These are phyloP conservation scores for Amphirosellinia nigrospora DNA, from an alignment of 495 filamentous ascomycete genomes.

Conservation along the genomic window DNA sequence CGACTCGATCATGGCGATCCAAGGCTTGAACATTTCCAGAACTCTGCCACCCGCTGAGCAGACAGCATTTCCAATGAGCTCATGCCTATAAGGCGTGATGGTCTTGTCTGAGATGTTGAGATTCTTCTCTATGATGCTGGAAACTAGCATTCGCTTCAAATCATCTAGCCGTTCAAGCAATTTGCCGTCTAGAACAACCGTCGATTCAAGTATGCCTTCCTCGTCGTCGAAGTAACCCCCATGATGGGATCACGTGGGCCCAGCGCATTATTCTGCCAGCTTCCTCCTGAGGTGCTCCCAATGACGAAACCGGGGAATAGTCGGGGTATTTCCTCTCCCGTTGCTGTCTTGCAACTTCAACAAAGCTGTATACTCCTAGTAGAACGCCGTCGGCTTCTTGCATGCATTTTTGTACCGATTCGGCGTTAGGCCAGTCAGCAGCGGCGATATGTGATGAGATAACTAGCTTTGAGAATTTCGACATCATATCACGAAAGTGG, in stretches of 20 bases:
- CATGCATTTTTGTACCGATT: slow-evolving; percentile 91
- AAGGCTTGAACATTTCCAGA: slow-evolving; percentile 83
- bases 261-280: slow-evolving; percentile 91
- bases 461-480: slow-evolving; percentile 96
- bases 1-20: slow-evolving; percentile 85
- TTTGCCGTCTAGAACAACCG: slow-evolving; percentile 71
- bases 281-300: slow-evolving; percentile 80
- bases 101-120: slow-evolving; percentile 78
- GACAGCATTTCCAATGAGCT: slow-evolving; percentile 73
- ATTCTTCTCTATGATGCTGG: slow-evolving; percentile 85
- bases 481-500: slow-evolving; percentile 99
- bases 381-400: slow-evolving; percentile 96
- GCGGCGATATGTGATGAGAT: slow-evolving; percentile 98
- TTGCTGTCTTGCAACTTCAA: slow-evolving; percentile 91
- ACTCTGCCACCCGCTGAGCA: slow-evolving; percentile 77
- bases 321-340: slow-evolving; percentile 88
- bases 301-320: slow-evolving; percentile 89
- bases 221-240: slow-evolving; percentile 87
- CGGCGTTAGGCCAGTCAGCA: slow-evolving; percentile 85
- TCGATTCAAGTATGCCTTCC: slow-evolving; percentile 76
- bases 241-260: slow-evolving; percentile 68
- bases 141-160: slow-evolving; percentile 76
- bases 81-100: slow-evolving; percentile 71
- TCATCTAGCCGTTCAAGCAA: slow-evolving; percentile 86
- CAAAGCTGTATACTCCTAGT: slow-evolving; percentile 90